These are phyloP conservation scores for Colletotrichum tofieldiae DNA, from an alignment of 2,329 filamentous ascomycete genomes.

Conservation along the genomic window DNA sequence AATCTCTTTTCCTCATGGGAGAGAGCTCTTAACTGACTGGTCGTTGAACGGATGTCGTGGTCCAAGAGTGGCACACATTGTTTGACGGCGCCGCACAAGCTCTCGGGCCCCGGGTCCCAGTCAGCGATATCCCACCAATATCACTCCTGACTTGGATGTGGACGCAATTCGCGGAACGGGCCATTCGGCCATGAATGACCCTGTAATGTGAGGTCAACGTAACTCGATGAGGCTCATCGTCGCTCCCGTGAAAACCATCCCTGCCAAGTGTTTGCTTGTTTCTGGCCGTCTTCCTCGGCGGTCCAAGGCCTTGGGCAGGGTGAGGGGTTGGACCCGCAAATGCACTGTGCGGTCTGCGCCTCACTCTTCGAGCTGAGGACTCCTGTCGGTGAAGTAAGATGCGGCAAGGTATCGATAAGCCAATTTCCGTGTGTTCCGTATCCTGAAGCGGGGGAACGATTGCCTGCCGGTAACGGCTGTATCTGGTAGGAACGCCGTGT, in stretches of 20 bases:
- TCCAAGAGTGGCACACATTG: background rate
- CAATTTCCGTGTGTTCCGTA: constrained; percentile 20
- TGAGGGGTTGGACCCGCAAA: constrained; percentile 10
- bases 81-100: background rate
- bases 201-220: background rate
- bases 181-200: background rate
- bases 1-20: background rate
- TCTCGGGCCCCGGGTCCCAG: background rate
- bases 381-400: background rate
- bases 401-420: constrained; percentile 33
- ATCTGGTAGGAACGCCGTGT: background rate
- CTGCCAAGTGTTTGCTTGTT: constrained; percentile 29
- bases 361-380: constrained; percentile 31
- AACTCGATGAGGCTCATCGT: constrained; percentile 1
- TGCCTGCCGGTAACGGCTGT: background rate
- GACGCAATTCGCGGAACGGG: background rate
- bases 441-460: background rate
- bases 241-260: background rate
- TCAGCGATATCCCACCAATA: background rate
- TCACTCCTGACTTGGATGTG: background rate
- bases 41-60: background rate
- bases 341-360: constrained; percentile 33
- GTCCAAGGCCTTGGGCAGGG: constrained; percentile 21
- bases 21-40: background rate
- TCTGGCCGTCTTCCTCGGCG: constrained; percentile 1